These are phyloP conservation scores for Pseudopithomyces maydicus DNA, from an alignment of 2,329 filamentous ascomycete species.

Conservation along the genomic window DNA sequence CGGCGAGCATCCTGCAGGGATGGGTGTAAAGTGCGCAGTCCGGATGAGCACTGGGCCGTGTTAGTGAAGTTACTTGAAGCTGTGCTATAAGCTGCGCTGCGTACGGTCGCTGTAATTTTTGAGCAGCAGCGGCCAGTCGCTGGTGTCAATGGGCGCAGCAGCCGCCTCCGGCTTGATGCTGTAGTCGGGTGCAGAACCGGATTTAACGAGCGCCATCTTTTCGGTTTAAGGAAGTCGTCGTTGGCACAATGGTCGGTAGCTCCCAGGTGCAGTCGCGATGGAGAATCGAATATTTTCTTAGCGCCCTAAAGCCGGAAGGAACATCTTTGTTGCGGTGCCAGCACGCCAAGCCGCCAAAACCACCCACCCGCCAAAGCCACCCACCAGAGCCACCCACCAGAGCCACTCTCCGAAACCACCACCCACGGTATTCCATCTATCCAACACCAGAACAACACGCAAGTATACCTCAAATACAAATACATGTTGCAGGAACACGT, in stretches of 20 bases:
- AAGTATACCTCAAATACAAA: no score
- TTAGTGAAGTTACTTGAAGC: slow-evolving; percentile 29
- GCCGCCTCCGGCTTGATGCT: slow-evolving; percentile 90
- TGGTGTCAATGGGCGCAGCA: slow-evolving; percentile 80
- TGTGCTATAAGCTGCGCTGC: slow-evolving; percentile 45
- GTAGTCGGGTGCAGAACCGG: slow-evolving; percentile 60
- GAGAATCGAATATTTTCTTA: slow-evolving; percentile 12
- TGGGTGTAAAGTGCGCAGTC: slow-evolving; percentile 96
- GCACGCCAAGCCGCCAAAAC: neutral
- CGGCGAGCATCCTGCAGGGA: slow-evolving; percentile 88
- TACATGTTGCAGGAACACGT: no score
- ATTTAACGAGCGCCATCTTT: slow-evolving; percentile 44
- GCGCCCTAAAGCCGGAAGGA: slow-evolving; percentile 3
- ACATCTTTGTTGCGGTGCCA: slow-evolving; percentile 4
- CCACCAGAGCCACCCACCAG: neutral
- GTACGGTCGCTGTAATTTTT: slow-evolving; percentile 94
- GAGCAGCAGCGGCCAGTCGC: slow-evolving; percentile 88
- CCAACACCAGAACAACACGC: no score
- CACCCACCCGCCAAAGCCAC: neutral
- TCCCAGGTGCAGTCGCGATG: slow-evolving; percentile 7
- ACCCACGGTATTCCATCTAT: no score
- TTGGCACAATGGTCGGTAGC: slow-evolving; percentile 33
- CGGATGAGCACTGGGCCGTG: slow-evolving; percentile 75
- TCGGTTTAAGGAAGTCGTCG: slow-evolving; percentile 22
- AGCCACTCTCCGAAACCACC: neutral